Base-by-base conservation (phyloP, 345 rosid genomes). In the Pistacia vera region DNA sequence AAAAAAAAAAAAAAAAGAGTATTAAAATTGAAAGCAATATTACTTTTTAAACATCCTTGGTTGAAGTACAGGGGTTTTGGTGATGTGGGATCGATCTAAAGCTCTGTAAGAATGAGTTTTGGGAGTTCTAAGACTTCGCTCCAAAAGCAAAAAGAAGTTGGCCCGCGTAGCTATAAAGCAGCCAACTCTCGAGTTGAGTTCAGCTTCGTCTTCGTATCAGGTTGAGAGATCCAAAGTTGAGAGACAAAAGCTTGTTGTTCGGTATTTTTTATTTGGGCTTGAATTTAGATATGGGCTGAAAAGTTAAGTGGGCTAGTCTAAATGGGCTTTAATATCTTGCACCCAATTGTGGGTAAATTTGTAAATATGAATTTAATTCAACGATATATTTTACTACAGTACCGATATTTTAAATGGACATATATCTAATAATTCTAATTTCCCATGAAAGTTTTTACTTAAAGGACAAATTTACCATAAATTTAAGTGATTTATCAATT, bases 11-110 rank as follows among this genome's bases (percentile, higher is more conserved):
- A 25, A 25, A 25, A 25, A 25, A 25, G 11, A 25, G 11, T 30
- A 11, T 56, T 5, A 20, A 18, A 18, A 0, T 35, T 14, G 28
- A 33, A 18, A 70, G n/a, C 35, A n/a, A 48, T 73, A 76, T 82
- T 74, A 86, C 87, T 86, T 86, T 74, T 84, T 86, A 83, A 86
- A 86, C 89, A 86, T 86, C 22, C 63, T 78, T 72, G 63, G 66
- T 36, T 16, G 59, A 66, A n/a, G 38, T 10, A n/a, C 17, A 11
- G 60, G 44, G 72, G 35, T 65, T 77, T 57, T 13, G 59, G 68
- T 36, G 60, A 46, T 49, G 58, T 75, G 77, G 51, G 57, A 64
- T 63, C 35, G 68, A 71, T 58, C 61, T 1, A 64, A 72, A 73
- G 65, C 68, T 67, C 30, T 35, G 28, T 17, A 9, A 36, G 58